These are phyloP conservation scores for Lablab purpureus DNA, from an alignment of 306 rosid genomes.

Conservation along the genomic window DNA sequence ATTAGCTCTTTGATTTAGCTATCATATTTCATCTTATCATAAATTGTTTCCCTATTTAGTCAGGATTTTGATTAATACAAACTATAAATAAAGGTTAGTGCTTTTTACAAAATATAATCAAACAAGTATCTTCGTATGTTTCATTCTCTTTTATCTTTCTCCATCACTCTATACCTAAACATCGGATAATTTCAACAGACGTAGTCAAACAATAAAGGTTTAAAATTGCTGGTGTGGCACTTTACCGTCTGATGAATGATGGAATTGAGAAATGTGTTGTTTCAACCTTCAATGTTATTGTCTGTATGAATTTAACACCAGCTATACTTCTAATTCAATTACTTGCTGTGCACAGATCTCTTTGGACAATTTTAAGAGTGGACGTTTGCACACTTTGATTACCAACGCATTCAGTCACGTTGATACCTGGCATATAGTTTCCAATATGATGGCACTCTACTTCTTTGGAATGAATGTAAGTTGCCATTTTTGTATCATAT, in stretches of 20 bases:
- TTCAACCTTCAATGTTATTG: constrained; percentile 26
- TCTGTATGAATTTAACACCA: constrained; percentile 38
- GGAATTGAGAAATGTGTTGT: constrained; percentile 25
- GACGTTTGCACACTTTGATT: constrained; percentile 86
- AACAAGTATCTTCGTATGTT: background rate
- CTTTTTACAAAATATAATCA: background rate
- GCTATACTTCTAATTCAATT: constrained; percentile 46
- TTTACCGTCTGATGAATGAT: constrained; percentile 38
- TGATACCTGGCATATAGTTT: constrained; percentile 62
- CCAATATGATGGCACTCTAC: constrained; percentile 89
- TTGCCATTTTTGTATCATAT: constrained; percentile 44
- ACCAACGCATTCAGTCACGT: constrained; percentile 92
- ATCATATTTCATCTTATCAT: background rate
- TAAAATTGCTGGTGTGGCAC: constrained; percentile 19
- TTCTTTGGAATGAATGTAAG: constrained; percentile 84
- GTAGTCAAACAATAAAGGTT: constrained; percentile 35
- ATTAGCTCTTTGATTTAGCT: background rate
- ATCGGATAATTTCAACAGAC: background rate
- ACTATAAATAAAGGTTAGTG: background rate
- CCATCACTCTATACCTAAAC: background rate
- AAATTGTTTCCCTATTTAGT: background rate
- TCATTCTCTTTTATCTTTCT: background rate
- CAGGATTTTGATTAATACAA: background rate
- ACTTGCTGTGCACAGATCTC: constrained; percentile 70
- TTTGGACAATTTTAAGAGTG: constrained; percentile 68